phyloP scores from a whole-genome alignment of 176 grass and related monocot species.

The Cenchrus fungigraminus region DNA sequence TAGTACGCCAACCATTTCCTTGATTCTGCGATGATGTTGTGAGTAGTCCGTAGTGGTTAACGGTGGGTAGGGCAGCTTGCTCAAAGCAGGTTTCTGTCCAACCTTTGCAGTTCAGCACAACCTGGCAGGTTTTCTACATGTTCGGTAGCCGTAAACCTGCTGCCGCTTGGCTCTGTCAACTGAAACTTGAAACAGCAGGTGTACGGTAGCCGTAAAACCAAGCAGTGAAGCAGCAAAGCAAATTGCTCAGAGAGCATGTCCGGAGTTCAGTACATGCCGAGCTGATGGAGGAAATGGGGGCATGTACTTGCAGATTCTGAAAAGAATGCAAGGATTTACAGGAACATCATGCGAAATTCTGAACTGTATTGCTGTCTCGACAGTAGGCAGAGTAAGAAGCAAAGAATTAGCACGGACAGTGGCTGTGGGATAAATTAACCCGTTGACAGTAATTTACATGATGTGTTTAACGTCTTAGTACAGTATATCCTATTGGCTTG shows the following conservation, averaged over 20 bases:
- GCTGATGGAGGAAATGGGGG: neutral
- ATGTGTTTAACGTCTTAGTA: conserved; percentile 1
- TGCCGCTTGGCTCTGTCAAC: conserved; percentile 2
- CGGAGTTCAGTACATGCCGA: neutral
- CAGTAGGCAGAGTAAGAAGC: neutral
- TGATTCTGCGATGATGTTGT: conserved; percentile 26
- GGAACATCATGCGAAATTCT: neutral
- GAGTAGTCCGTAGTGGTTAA: neutral
- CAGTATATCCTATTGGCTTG: conserved; percentile 25
- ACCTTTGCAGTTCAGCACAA: conserved; percentile 22
- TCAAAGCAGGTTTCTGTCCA: conserved; percentile 9
- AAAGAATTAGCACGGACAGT: conserved; percentile 7
- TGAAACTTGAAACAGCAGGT: neutral
- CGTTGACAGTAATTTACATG: conserved; percentile 32
- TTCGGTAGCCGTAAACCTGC: conserved; percentile 34
- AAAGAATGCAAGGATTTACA: neutral
- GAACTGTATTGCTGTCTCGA: neutral
- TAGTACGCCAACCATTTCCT: neutral
- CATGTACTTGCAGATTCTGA: neutral
- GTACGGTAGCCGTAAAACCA: neutral
- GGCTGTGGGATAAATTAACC: conserved; percentile 15
- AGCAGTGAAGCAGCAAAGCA: neutral
- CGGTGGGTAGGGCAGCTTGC: conserved; percentile 22
- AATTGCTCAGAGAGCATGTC: neutral
- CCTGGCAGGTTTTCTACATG: conserved; percentile 26